Percentiles rank a stretch among this genome's conserved stretches.
Conservation (phyloP, 148 eudicot genomes). For the Camellia granthamiana region DNA sequence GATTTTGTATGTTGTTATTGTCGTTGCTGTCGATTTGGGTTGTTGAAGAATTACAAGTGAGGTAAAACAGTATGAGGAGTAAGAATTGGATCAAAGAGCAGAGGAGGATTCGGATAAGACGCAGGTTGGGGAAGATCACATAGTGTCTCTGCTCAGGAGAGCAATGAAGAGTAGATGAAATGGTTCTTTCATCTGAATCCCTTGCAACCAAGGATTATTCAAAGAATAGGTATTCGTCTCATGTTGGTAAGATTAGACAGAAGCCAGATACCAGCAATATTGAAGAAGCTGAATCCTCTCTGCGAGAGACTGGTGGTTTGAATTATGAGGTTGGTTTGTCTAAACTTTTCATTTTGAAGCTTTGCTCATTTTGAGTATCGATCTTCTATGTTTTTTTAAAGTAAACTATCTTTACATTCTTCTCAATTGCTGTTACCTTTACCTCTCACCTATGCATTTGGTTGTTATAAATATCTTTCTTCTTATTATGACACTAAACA, state of each 20-base stretch:
- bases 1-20: not conserved
- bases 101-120: conserved; percentile 19
- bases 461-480: not conserved
- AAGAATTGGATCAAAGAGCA: conserved; percentile 22
- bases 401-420: not conserved
- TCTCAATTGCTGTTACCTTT: not conserved
- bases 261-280: conserved; percentile 62
- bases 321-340: conserved; percentile 70
- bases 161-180: conserved; percentile 42
- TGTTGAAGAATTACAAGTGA: conserved; percentile 27
- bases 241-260: conserved; percentile 36
- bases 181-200: conserved; percentile 47
- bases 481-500: not conserved
- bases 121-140: conserved; percentile 50
- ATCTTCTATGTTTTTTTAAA: not conserved
- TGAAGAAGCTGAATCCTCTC: conserved; percentile 92
- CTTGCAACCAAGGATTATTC: conserved; percentile 43
- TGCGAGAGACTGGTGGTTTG: conserved; percentile 76
- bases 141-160: conserved; percentile 66
- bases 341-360: not conserved
- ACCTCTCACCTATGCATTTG: not conserved
- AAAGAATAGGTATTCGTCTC: conserved; percentile 32
- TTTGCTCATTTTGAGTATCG: not conserved
- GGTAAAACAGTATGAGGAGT: conserved; percentile 40
- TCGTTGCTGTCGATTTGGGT: not conserved